A percentile compares a stretch with the other conserved stretches of the same genome.
Evolutionary conservation across 1,284 basidiomycete species (phyloP).

Genomic region (Exobasidium cylindrosporum): DNA sequence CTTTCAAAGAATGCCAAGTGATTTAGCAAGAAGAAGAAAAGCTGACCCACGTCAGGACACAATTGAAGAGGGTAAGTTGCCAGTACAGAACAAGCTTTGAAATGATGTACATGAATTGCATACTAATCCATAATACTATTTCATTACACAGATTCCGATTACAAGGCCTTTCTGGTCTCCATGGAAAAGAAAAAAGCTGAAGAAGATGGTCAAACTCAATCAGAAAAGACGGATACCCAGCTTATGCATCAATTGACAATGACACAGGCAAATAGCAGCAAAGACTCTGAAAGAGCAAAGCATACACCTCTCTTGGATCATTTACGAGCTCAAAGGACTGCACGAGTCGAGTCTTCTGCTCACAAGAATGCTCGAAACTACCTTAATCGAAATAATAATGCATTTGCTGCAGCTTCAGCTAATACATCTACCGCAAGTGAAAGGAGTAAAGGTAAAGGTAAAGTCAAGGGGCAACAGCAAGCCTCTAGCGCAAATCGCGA

Average conservation of each 20-base stretch:
- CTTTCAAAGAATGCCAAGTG: conserved; percentile 76
- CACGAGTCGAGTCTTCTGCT: conserved; percentile 21
- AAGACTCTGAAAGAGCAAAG: conserved; percentile 18
- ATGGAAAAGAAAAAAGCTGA: conserved; percentile 18
- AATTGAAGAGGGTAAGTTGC: conserved; percentile 66
- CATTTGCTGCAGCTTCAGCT: conserved; percentile 11
- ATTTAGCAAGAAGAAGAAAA: conserved; percentile 64
- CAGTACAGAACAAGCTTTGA: no score
- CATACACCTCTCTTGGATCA: conserved; percentile 43
- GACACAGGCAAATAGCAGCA: conserved; percentile 16
- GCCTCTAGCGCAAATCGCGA: not conserved
- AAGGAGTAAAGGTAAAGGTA: not conserved
- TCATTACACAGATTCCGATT: conserved; percentile 21
- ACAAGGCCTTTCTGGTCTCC: conserved; percentile 22
- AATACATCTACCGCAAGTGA: not conserved
- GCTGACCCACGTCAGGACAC: conserved; percentile 68
- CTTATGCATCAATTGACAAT: conserved; percentile 21
- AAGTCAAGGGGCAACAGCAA: not conserved
- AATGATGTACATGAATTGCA: no score
- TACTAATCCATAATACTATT: no score
- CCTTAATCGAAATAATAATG: conserved; percentile 20
- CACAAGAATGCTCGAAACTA: conserved; percentile 7
- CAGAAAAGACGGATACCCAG: conserved; percentile 33
- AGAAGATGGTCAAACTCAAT: conserved; percentile 9
- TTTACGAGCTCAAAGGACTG: conserved; percentile 29